These are phyloP conservation scores for Aspergillus incahuasiensis DNA, from an alignment of 495 filamentous ascomycete genomes.

Conservation along the genomic window DNA sequence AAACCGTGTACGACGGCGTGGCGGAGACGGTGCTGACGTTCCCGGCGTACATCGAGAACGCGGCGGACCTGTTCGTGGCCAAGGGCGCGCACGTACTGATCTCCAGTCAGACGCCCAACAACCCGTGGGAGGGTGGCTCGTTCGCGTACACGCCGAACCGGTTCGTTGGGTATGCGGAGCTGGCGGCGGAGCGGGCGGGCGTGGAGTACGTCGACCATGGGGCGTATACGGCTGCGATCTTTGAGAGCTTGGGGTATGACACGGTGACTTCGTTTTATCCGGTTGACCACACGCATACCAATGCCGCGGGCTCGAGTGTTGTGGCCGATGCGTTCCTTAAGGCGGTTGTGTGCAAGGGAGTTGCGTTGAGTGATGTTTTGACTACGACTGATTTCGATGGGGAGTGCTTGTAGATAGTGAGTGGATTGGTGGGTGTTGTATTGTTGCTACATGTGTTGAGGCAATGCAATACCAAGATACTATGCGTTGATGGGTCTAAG, in stretches of 20 bases:
- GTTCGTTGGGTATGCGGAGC: conserved; percentile 55
- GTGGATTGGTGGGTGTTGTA: neutral
- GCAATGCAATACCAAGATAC: neutral
- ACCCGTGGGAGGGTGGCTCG: conserved; percentile 52
- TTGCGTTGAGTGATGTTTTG: conserved; percentile 31
- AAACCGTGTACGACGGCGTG: conserved; percentile 45
- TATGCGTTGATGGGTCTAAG: too few species aligned
- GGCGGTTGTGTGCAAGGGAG: conserved; percentile 45
- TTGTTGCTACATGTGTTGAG: neutral
- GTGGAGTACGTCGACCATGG: conserved; percentile 60
- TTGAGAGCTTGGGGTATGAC: conserved; percentile 40
- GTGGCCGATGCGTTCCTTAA: conserved; percentile 60
- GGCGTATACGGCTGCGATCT: conserved; percentile 50
- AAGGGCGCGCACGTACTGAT: conserved; percentile 64
- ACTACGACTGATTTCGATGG: conserved; percentile 29
- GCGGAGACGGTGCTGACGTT: conserved; percentile 55
- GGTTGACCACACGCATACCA: conserved; percentile 63
- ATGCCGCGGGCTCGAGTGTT: conserved; percentile 50
- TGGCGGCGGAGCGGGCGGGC: conserved; percentile 41
- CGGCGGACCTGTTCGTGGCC: conserved; percentile 44
- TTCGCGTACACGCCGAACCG: conserved; percentile 40
- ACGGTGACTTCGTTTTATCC: conserved; percentile 51
- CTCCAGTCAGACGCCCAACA: conserved; percentile 58
- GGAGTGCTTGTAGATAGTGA: conserved; percentile 29
- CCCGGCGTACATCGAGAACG: conserved; percentile 53